Evolutionary conservation across 2,329 filamentous ascomycete species (phyloP), one percentile per base, ranked within the genome.

Genomic region (Aspergillus transmontanensis): DNA sequence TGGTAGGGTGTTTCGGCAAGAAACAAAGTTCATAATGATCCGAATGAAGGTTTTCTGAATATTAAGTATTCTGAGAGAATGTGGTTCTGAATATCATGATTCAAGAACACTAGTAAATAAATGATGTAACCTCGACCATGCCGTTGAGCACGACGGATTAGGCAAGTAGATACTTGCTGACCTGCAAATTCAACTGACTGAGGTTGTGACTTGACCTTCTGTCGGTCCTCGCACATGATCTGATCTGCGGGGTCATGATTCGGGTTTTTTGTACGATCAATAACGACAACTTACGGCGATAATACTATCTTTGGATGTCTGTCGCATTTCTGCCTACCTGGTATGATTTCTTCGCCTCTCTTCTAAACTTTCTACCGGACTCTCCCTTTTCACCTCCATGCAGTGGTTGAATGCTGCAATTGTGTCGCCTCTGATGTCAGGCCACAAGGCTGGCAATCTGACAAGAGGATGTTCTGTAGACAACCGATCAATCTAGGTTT

Each of bases 401-500:
- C 28, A 36, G 28, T 54, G 19, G 50, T 14, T 54, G 3, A n/a
- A 21, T 26, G 9, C 30, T 39, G 51, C 34, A 16, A 11, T 26
- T 39, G 6, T 32, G 32, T 36, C 32, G 28, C 7, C 26, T 28
- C 12, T 9, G 51, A 41, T 41, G 51, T 55, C 51, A 55, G 34
- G 34, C 51, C 51, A 55, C 51, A 36, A 28, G 34, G 51, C 51
- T 55, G 51, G 32, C 11, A 55, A 14, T 55, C 32, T 39, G 34
- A 23, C n/a, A 19, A 28, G 21, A 21, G 32, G 9, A 54, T 50
- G 23, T 23, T 39, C 32, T 21, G 51, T 26, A 26, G 51, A 39
- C 32, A 39, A 39, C 51, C 51, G 51, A 16, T 39, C 32, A 55
- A 55, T 55, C 51, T 55, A 55, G 51, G 51, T 55, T 55, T 28